Evolutionary conservation across 495 filamentous ascomycete species (phyloP).

Genomic region (Podospora conica): DNA sequence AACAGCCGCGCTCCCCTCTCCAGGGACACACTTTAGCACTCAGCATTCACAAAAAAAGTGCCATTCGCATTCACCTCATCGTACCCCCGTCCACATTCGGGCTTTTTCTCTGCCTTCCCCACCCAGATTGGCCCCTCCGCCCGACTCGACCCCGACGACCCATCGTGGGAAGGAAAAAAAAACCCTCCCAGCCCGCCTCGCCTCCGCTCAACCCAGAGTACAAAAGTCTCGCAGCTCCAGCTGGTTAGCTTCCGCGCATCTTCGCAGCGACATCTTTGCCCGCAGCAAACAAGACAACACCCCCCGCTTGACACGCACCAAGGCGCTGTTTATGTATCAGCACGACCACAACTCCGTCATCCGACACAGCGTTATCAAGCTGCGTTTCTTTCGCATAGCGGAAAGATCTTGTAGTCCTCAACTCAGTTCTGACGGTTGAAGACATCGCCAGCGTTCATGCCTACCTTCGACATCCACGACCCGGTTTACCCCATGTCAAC

Average conservation of each 20-base stretch:
- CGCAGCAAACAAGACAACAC: constrained; percentile 18
- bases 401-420: constrained; percentile 81
- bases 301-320: constrained; percentile 36
- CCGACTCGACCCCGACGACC: constrained; percentile 6
- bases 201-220: constrained; percentile 1
- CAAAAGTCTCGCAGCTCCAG: constrained; percentile 16
- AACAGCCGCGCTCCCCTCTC: neutral
- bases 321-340: constrained; percentile 54
- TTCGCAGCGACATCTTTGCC: constrained; percentile 3
- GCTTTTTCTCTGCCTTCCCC: constrained; percentile 12
- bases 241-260: constrained; percentile 3
- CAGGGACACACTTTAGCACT: neutral
- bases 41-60: neutral
- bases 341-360: constrained; percentile 48
- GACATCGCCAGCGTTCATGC: constrained; percentile 44
- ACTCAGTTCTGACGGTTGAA: constrained; percentile 83
- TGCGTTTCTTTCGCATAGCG: constrained; percentile 88
- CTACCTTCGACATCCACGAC: constrained; percentile 39
- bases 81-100: constrained; percentile 7
- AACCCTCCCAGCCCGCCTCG: neutral
- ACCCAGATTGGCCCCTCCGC: constrained; percentile 16
- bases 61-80: neutral
- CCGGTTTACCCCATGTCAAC: constrained; percentile 47
- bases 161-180: constrained; percentile 10
- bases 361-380: constrained; percentile 81